These are phyloP conservation scores for Uromyces viciae-fabae DNA, from an alignment of 1,284 basidiomycete genomes.

Conservation along the genomic window DNA sequence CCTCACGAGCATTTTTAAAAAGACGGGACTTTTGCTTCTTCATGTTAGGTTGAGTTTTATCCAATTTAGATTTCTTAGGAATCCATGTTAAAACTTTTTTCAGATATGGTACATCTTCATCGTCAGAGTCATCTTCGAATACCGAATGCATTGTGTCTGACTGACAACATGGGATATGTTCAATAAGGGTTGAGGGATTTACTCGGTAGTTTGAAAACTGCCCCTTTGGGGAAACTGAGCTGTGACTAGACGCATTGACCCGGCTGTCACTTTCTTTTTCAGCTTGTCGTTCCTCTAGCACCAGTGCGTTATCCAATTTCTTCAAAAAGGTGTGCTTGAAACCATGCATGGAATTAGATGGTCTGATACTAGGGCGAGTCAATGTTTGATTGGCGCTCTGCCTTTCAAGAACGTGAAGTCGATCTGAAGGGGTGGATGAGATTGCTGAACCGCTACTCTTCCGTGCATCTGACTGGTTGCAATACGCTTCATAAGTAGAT, in stretches of 20 bases:
- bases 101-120: not conserved
- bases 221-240: not conserved
- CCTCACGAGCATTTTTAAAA: no score
- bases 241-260: no score
- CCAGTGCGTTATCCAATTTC: not conserved
- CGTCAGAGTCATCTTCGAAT: constrained; percentile 14
- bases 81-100: constrained; percentile 21
- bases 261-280: not conserved
- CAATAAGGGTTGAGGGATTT: no score
- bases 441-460: not conserved
- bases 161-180: not conserved
- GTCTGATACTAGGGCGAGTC: no score
- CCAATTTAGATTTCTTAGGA: no score
- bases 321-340: no score
- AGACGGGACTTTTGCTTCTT: no score
- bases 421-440: not conserved
- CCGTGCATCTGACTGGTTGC: not conserved
- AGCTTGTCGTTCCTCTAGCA: not conserved
- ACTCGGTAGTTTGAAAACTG: not conserved
- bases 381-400: not conserved
- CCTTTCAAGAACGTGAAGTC: not conserved
- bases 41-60: no score
- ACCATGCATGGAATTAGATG: no score
- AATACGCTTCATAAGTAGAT: not conserved
- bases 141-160: not conserved